These are phyloP conservation scores for Quercus berberidifolia DNA, from an alignment of 306 rosid species.

Conservation along the genomic window DNA sequence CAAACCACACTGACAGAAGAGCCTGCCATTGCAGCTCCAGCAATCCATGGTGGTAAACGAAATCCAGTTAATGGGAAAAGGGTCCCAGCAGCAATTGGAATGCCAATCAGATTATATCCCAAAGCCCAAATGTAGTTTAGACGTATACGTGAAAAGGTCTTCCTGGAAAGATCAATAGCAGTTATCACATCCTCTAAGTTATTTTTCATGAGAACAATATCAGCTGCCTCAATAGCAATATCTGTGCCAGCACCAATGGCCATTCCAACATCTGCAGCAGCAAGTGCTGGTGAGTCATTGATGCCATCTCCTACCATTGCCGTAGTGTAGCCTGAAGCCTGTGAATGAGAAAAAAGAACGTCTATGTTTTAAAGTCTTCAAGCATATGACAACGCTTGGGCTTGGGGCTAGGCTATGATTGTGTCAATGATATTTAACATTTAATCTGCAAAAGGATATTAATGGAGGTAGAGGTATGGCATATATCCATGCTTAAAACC, in stretches of 20 bases:
- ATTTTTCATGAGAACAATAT: conserved; percentile 76
- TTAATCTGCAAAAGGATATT: background rate
- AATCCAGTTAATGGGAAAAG: conserved; percentile 60
- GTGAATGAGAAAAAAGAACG: background rate
- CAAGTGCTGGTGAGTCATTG: conserved; percentile 85
- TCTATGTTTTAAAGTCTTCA: background rate
- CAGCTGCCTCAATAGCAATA: conserved; percentile 92
- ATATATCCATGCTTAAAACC: background rate
- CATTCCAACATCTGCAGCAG: conserved; percentile 82
- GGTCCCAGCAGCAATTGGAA: conserved; percentile 70
- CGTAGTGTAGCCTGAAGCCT: conserved; percentile 51
- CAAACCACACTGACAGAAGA: conserved; percentile 85
- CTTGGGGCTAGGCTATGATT: background rate
- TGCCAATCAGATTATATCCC: conserved; percentile 72
- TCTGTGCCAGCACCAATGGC: conserved; percentile 88
- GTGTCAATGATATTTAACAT: background rate
- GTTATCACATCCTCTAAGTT: conserved; percentile 75
- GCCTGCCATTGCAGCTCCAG: conserved; percentile 95
- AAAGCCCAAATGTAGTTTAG: conserved; percentile 78
- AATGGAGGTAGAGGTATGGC: background rate
- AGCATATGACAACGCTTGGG: background rate
- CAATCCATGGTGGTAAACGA: conserved; percentile 82
- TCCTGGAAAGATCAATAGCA: conserved; percentile 72
- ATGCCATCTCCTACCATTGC: conserved; percentile 94
- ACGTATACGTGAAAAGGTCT: conserved; percentile 59